These are phyloP conservation scores for Penicillium thymicola DNA, from an alignment of 2,329 filamentous ascomycete species.

Conservation along the genomic window DNA sequence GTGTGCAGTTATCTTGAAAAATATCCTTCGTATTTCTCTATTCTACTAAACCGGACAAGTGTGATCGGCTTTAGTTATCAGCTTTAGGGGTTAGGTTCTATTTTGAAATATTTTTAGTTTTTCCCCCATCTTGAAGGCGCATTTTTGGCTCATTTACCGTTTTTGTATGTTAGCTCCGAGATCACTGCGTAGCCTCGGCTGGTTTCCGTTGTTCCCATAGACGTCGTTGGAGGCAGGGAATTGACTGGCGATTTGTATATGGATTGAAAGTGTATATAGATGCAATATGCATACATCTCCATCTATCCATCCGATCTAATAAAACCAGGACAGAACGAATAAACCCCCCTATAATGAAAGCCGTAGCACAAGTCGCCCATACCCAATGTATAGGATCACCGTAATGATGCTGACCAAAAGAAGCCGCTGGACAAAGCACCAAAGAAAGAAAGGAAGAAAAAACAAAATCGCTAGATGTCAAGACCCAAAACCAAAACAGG, in stretches of 20 bases:
- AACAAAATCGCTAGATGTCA: constrained; percentile 17
- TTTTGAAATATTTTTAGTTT: not conserved
- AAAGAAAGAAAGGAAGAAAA: not conserved
- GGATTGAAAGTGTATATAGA: not conserved
- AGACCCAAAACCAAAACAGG: constrained; percentile 5
- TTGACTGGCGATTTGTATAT: not conserved
- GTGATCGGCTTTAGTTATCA: too few species aligned
- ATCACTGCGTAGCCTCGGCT: not conserved
- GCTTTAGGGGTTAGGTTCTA: too few species aligned
- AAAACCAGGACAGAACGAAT: not conserved
- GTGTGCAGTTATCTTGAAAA: not conserved
- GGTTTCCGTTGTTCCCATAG: not conserved
- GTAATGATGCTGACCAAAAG: constrained; percentile 8
- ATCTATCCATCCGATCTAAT: not conserved
- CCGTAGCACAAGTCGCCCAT: not conserved
- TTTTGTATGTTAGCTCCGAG: not conserved
- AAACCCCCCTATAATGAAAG: not conserved
- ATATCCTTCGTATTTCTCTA: not conserved
- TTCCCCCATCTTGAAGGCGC: not conserved
- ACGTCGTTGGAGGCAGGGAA: not conserved
- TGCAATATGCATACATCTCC: not conserved
- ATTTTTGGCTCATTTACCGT: not conserved
- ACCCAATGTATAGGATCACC: not conserved
- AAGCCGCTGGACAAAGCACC: constrained; percentile 4
- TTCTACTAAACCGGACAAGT: not conserved